These are phyloP conservation scores for Helianthus annuus DNA, from an alignment of 129 eudicot species.

Conservation along the genomic window HanXRQr2.0-SUNRISE NC_035435.2:139296428-139296927, in stretches of 20 bases:
- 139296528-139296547: slow-evolving; percentile 37
- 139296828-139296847: slow-evolving; percentile 63
- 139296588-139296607: too few relatives aligned
- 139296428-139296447: slow-evolving; percentile 72
- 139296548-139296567: too few relatives aligned
- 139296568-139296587: too few relatives aligned
- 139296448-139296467: slow-evolving; percentile 82
- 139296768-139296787: slow-evolving; percentile 11
- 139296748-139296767: slow-evolving; percentile 13
- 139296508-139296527: slow-evolving; percentile 54
- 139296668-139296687: too few relatives aligned
- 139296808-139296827: not conserved
- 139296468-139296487: slow-evolving; percentile 78
- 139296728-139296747: too few relatives aligned
- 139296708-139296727: too few relatives aligned
- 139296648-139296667: too few relatives aligned
- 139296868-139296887: slow-evolving; percentile 82
- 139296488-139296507: slow-evolving; percentile 57
- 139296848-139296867: slow-evolving; percentile 91
- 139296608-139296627: too few relatives aligned
- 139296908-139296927: slow-evolving; percentile 30
- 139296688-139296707: too few relatives aligned
- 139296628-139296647: too few relatives aligned
- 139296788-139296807: slow-evolving; percentile 9
- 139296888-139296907: slow-evolving; percentile 38